phyloP scores from a whole-genome alignment of 257 asterid species.

The Ajuga chamaepitys region DNA sequence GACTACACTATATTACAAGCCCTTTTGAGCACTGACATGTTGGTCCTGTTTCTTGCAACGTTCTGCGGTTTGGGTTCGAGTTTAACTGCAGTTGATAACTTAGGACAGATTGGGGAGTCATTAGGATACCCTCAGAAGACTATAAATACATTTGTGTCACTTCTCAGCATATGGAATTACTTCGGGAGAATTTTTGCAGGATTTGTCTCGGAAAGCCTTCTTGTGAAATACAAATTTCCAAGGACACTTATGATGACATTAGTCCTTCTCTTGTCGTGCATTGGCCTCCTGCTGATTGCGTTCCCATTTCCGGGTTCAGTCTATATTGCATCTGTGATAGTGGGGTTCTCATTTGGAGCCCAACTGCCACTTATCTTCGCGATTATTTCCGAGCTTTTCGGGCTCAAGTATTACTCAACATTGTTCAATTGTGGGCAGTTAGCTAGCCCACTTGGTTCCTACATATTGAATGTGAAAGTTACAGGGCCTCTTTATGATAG shows the following conservation, averaged over 20 bases:
- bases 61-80: conserved; percentile 74
- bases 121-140: conserved; percentile 68
- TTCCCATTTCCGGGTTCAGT: conserved; percentile 64
- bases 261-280: conserved; percentile 49
- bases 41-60: conserved; percentile 51
- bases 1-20: conserved; percentile 69
- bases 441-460: conserved; percentile 74
- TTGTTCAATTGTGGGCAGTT: conserved; percentile 75
- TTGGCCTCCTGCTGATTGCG: conserved; percentile 58
- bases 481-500: conserved; percentile 61
- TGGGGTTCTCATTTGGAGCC: conserved; percentile 81
- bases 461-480: conserved; percentile 53
- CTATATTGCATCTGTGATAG: conserved; percentile 50
- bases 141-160: conserved; percentile 51
- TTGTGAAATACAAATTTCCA: conserved; percentile 49
- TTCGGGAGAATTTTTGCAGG: conserved; percentile 76
- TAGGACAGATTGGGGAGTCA: conserved; percentile 75
- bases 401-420: conserved; percentile 60
- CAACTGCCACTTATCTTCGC: conserved; percentile 55
- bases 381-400: conserved; percentile 66
- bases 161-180: conserved; percentile 72
- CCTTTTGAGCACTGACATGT: conserved; percentile 56
- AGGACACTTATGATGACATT: conserved; percentile 69
- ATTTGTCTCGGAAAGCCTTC: conserved; percentile 54
- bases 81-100: conserved; percentile 67